Percentiles rank a stretch among this genome's conserved stretches.
Evolutionary conservation across 1,284 basidiomycete species (phyloP).

Genomic region (Volvariella surrecta): DNA sequence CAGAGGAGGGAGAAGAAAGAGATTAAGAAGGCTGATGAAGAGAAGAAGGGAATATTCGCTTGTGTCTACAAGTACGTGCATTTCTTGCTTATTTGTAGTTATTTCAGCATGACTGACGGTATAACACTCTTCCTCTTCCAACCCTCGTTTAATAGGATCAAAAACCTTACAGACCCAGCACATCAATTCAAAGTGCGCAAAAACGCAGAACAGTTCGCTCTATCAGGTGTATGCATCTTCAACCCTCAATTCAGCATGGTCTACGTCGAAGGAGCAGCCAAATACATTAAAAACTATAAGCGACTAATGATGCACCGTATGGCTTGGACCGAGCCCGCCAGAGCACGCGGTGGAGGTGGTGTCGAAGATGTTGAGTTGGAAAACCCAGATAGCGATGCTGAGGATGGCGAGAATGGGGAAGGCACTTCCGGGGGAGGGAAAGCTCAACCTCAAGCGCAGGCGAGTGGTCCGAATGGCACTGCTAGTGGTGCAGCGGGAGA

Average conservation of each 20-base stretch:
- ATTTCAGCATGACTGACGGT: background rate
- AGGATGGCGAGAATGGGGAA: conserved; percentile 20
- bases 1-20: conserved; percentile 84
- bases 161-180: conserved; percentile 82
- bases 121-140: background rate
- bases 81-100: background rate
- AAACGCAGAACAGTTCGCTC: conserved; percentile 87
- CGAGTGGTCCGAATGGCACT: conserved; percentile 6
- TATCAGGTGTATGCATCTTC: conserved; percentile 88
- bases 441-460: no score
- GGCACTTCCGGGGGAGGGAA: conserved; percentile 7
- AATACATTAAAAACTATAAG: conserved; percentile 85
- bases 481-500: conserved; percentile 20
- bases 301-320: conserved; percentile 85
- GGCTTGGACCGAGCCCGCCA: conserved; percentile 89
- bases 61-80: conserved; percentile 82
- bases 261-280: conserved; percentile 87
- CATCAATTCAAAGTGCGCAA: conserved; percentile 96
- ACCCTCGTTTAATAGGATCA: conserved; percentile 46
- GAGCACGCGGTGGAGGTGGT: conserved; percentile 66
- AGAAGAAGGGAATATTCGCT: conserved; percentile 80
- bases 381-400: conserved; percentile 37
- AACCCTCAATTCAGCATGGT: conserved; percentile 85
- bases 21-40: conserved; percentile 76
- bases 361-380: conserved; percentile 62